These are phyloP conservation scores for Fusarium veterinarium DNA, from an alignment of 2,329 filamentous ascomycete genomes.

Conservation along the genomic window DNA sequence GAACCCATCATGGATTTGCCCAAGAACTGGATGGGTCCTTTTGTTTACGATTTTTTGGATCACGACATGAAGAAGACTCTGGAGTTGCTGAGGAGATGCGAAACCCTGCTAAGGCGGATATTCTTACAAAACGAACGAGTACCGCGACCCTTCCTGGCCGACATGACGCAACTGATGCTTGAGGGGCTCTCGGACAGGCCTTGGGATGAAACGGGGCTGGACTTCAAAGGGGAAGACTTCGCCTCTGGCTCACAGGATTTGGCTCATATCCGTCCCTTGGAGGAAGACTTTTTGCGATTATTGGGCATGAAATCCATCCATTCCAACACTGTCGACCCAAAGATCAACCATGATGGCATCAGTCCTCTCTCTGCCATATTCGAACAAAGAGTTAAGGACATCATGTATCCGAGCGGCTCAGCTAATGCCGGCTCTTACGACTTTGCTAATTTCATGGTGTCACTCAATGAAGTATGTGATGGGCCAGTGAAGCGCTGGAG, in stretches of 20 bases:
- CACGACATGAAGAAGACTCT: conserved; percentile 39
- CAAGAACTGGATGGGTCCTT: conserved; percentile 41
- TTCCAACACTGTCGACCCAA: neutral
- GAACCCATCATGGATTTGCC: conserved; percentile 41
- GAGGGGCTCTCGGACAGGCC: conserved; percentile 17
- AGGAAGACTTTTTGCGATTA: conserved; percentile 41
- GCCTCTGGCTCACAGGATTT: neutral
- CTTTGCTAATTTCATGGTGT: conserved; percentile 37
- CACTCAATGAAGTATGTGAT: conserved; percentile 40
- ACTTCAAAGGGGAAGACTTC: conserved; percentile 28
- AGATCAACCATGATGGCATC: neutral
- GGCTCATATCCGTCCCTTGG: conserved; percentile 36
- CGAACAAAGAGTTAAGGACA: conserved; percentile 33
- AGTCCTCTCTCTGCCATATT: conserved; percentile 29
- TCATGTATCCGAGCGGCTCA: conserved; percentile 38
- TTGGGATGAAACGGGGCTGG: neutral
- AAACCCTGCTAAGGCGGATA: conserved; percentile 12
- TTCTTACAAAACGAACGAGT: conserved; percentile 22
- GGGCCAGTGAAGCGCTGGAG: conserved; percentile 35
- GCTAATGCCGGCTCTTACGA: conserved; percentile 17
- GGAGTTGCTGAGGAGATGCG: conserved; percentile 21
- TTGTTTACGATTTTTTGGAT: conserved; percentile 34
- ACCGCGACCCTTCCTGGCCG: conserved; percentile 32
- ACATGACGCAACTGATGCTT: conserved; percentile 11
- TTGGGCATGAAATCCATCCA: conserved; percentile 30